Conservation (phyloP, 768 basidiomycete genomes). For the Mycena kentingensis region DNA sequence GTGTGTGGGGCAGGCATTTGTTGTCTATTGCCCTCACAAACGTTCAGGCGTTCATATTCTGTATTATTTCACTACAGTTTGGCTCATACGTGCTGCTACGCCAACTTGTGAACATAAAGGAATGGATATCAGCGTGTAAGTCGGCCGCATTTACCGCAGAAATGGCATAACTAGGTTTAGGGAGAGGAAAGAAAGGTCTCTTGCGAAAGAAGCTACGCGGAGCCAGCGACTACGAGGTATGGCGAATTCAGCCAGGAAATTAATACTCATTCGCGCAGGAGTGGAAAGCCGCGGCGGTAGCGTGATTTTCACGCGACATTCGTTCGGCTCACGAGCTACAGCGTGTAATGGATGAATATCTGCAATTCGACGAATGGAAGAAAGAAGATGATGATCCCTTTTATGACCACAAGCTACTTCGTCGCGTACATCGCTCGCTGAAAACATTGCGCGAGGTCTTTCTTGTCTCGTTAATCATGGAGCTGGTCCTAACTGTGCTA, state of each 20-base stretch:
- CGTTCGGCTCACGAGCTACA: background rate
- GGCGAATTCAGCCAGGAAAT: slow-evolving; percentile 10
- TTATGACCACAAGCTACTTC: slow-evolving; percentile 83
- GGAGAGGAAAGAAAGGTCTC: slow-evolving; percentile 80
- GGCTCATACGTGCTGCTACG: slow-evolving; percentile 83
- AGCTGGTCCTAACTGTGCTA: background rate
- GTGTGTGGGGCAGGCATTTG: slow-evolving; percentile 29
- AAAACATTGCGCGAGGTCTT: slow-evolving; percentile 56
- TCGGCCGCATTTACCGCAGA: no score
- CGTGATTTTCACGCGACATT: slow-evolving; percentile 11
- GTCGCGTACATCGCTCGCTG: slow-evolving; percentile 73
- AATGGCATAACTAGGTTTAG: no score
- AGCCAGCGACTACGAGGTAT: slow-evolving; percentile 72
- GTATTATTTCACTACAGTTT: slow-evolving; percentile 84
- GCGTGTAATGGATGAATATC: slow-evolving; percentile 66
- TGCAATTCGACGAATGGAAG: slow-evolving; percentile 93
- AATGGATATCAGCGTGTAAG: slow-evolving; percentile 84
- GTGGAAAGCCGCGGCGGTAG: slow-evolving; percentile 83
- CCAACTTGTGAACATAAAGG: slow-evolving; percentile 92
- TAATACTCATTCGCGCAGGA: slow-evolving; percentile 45
- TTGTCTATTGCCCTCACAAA: background rate
- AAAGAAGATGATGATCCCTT: slow-evolving; percentile 81
- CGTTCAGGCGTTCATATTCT: slow-evolving; percentile 74
- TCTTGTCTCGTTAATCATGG: background rate
- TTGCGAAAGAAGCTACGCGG: slow-evolving; percentile 75